phyloP scores from a whole-genome alignment of 2,329 filamentous ascomycete species.

The Venturia aucupariae region DNA sequence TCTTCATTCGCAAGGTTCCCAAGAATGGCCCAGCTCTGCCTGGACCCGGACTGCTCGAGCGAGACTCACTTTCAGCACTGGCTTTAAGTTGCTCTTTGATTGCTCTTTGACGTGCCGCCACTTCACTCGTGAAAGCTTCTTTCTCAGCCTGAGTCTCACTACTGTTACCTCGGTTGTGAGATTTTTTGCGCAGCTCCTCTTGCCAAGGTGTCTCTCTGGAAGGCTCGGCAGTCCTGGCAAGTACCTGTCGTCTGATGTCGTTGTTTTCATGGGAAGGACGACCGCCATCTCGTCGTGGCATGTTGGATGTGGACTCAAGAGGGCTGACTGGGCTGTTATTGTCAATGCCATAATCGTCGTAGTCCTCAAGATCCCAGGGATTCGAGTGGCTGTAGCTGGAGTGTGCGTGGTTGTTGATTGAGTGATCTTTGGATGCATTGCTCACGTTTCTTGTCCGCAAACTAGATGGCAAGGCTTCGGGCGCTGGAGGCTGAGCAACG shows the following conservation, averaged over 20 bases:
- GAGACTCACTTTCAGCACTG: slow-evolving; percentile 53
- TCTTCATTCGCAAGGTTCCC: slow-evolving; percentile 55
- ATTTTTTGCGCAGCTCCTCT: slow-evolving; percentile 35
- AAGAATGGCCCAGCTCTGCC: slow-evolving; percentile 35
- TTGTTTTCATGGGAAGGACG: background rate
- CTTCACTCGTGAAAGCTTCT: slow-evolving; percentile 64
- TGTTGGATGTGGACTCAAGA: slow-evolving; percentile 21
- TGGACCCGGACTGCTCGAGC: slow-evolving; percentile 30
- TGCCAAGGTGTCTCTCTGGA: slow-evolving; percentile 32
- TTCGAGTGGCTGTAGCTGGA: slow-evolving; percentile 44
- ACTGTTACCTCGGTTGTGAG: slow-evolving; percentile 40
- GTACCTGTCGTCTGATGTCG: slow-evolving; percentile 2
- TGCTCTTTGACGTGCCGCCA: slow-evolving; percentile 59
- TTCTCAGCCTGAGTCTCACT: slow-evolving; percentile 46
- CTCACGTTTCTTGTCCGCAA: slow-evolving; percentile 26
- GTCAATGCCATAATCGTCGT: slow-evolving; percentile 32
- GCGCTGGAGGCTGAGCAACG: slow-evolving; percentile 33
- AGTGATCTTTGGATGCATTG: slow-evolving; percentile 21
- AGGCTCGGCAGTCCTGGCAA: background rate
- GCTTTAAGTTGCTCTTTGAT: slow-evolving; percentile 66
- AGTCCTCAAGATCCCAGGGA: slow-evolving; percentile 46
- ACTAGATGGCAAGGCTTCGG: slow-evolving; percentile 26
- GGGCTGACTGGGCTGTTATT: slow-evolving; percentile 30
- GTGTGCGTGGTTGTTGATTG: slow-evolving; percentile 32
- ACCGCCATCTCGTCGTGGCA: background rate